Conservation (phyloP, 176 grass and related monocot species). For the Cymbopogon citratus region DNA sequence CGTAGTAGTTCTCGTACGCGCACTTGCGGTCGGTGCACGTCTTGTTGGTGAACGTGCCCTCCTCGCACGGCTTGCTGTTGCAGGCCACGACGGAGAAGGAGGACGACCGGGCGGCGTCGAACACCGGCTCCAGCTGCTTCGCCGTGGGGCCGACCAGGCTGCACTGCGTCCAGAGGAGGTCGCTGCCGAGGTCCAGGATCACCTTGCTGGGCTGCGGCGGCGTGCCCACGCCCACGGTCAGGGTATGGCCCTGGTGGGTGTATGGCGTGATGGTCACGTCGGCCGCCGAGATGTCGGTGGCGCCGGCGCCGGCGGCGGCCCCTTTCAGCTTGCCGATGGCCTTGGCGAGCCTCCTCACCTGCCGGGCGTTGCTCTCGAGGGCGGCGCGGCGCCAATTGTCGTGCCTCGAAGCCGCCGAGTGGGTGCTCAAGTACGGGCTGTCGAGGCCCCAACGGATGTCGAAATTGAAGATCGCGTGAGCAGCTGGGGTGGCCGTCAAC, state of each 20-base stretch:
- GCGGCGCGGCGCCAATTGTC: constrained; percentile 27
- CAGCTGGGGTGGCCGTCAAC: not conserved
- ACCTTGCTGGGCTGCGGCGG: constrained; percentile 37
- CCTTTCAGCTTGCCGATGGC: not conserved
- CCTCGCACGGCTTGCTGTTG: constrained; percentile 41
- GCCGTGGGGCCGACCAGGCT: constrained; percentile 10
- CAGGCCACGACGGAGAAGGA: constrained; percentile 45
- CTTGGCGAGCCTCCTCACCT: not conserved
- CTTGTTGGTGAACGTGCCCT: not conserved
- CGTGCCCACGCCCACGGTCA: constrained; percentile 50
- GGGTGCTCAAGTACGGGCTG: not conserved
- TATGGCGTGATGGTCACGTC: constrained; percentile 14
- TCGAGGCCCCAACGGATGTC: not conserved
- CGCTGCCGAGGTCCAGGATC: constrained; percentile 47
- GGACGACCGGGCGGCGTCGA: constrained; percentile 34
- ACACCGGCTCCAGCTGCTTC: constrained; percentile 26
- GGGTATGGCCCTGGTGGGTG: not conserved
- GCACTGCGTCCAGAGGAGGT: constrained; percentile 62
- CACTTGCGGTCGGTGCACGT: constrained; percentile 35
- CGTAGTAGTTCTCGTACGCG: constrained; percentile 41
- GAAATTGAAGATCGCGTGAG: not conserved
- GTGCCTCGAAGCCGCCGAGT: not conserved
- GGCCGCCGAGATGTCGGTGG: not conserved
- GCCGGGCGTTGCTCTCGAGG: constrained; percentile 23
- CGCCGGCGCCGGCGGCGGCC: not conserved